A percentile compares a stretch with the other conserved stretches of the same genome.
Evolutionary conservation across 306 rosid species (phyloP).

Genomic region (Quercus aquifolioides): DNA sequence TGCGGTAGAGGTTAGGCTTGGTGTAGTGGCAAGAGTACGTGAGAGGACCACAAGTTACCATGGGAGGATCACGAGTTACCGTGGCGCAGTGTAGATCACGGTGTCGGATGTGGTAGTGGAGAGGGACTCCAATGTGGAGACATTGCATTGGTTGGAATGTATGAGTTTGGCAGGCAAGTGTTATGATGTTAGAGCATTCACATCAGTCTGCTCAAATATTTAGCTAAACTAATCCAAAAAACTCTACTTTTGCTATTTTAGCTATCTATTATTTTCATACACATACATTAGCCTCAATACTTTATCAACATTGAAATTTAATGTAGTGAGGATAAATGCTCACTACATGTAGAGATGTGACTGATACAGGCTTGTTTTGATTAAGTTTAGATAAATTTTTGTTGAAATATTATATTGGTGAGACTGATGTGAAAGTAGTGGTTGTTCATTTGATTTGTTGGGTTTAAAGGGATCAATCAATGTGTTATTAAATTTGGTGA

Average conservation of each 20-base stretch:
- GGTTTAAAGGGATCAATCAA: not conserved
- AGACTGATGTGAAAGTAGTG: not conserved
- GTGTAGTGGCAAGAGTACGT: conserved; percentile 50
- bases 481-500: not conserved
- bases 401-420: too few species aligned
- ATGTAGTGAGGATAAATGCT: too few species aligned
- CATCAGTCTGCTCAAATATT: too few species aligned
- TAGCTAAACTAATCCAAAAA: too few species aligned
- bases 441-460: not conserved
- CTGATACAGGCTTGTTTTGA: too few species aligned
- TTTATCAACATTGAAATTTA: too few species aligned
- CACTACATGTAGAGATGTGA: too few species aligned
- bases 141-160: conserved; percentile 71
- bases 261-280: too few species aligned
- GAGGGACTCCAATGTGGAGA: conserved; percentile 70
- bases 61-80: conserved; percentile 45
- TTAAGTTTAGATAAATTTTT: too few species aligned
- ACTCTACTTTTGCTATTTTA: too few species aligned
- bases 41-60: conserved; percentile 5
- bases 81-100: conserved; percentile 55
- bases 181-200: conserved; percentile 26
- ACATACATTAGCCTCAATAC: too few species aligned
- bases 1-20: conserved; percentile 32
- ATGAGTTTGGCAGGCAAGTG: conserved; percentile 56
- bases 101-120: conserved; percentile 66